Conservation (phyloP, 2,329 filamentous ascomycete species). For the Aspergillus thermomutatus region DNA sequence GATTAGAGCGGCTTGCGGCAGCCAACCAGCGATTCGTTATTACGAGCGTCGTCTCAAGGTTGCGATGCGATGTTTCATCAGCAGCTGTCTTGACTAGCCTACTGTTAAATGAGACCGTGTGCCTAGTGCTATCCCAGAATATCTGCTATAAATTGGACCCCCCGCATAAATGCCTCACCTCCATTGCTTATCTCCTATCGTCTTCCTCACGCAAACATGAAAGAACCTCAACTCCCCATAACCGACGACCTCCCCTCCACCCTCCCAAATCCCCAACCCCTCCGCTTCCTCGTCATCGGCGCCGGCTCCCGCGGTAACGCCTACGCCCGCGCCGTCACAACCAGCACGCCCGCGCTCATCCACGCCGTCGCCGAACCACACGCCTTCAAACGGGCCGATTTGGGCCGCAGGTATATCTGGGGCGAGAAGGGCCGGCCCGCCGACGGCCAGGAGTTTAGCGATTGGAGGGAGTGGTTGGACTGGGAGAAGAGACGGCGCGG, state of each 20-base stretch:
- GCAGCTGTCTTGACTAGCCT: background rate
- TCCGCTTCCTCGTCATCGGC: slow-evolving; percentile 74
- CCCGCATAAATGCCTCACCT: background rate
- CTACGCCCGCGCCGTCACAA: slow-evolving; percentile 67
- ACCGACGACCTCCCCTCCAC: background rate
- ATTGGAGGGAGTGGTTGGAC: slow-evolving; percentile 72
- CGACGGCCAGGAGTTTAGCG: slow-evolving; percentile 65
- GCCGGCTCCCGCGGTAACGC: slow-evolving; percentile 74
- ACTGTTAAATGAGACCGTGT: background rate
- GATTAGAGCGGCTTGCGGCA: too few species aligned
- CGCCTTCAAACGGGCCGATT: slow-evolving; percentile 67
- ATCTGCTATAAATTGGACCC: background rate
- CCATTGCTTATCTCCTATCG: background rate
- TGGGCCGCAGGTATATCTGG: slow-evolving; percentile 75
- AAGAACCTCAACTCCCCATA: slow-evolving; percentile 15
- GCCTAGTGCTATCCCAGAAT: background rate
- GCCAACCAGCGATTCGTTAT: background rate
- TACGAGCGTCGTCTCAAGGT: background rate
- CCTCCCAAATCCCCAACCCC: slow-evolving; percentile 23
- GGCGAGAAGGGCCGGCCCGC: slow-evolving; percentile 43
- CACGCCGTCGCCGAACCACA: slow-evolving; percentile 79
- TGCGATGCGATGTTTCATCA: background rate
- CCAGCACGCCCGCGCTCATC: slow-evolving; percentile 65
- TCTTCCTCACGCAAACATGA: slow-evolving; percentile 13
- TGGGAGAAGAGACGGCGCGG: slow-evolving; percentile 69